These are phyloP conservation scores for Entomortierella parvispora DNA, from an alignment of 192 early-diverging fungal genomes.

Conservation along the genomic window DNA sequence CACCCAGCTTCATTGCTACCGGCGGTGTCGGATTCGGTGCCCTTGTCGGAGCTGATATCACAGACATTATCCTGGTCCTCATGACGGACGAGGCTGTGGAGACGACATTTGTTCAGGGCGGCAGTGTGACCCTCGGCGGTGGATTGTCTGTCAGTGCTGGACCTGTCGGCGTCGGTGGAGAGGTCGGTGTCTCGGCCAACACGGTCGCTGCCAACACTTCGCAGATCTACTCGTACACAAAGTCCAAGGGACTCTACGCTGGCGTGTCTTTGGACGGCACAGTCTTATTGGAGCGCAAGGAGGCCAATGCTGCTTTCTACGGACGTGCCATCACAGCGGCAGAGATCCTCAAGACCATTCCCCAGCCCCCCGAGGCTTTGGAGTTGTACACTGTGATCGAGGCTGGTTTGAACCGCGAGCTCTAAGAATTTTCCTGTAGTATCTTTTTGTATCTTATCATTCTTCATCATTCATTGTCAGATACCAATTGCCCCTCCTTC, in stretches of 20 bases:
- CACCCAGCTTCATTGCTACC: slow-evolving; percentile 87
- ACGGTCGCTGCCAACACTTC: slow-evolving; percentile 64
- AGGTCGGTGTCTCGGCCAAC: slow-evolving; percentile 54
- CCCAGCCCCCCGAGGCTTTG: slow-evolving; percentile 80
- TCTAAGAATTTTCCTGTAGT: slow-evolving; percentile 6
- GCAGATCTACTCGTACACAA: slow-evolving; percentile 88
- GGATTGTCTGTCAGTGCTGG: slow-evolving; percentile 72
- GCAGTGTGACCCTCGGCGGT: slow-evolving; percentile 91
- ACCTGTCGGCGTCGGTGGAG: slow-evolving; percentile 62
- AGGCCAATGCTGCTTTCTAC: slow-evolving; percentile 86
- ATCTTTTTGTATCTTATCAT: neutral
- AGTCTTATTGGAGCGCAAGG: slow-evolving; percentile 82
- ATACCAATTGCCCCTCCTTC: neutral
- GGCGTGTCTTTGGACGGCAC: slow-evolving; percentile 89
- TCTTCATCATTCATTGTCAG: neutral
- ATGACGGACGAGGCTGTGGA: slow-evolving; percentile 89
- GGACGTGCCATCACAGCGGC: slow-evolving; percentile 75
- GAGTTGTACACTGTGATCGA: slow-evolving; percentile 81
- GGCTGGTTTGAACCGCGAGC: slow-evolving; percentile 53
- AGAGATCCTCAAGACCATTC: slow-evolving; percentile 79
- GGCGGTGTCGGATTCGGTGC: slow-evolving; percentile 89
- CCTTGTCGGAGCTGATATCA: slow-evolving; percentile 89
- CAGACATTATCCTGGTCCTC: slow-evolving; percentile 93
- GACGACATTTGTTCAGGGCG: slow-evolving; percentile 85
- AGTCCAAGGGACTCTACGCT: slow-evolving; percentile 90